phyloP scores from a whole-genome alignment of 305 asterid species.

The Fraxinus sp. region DNA sequence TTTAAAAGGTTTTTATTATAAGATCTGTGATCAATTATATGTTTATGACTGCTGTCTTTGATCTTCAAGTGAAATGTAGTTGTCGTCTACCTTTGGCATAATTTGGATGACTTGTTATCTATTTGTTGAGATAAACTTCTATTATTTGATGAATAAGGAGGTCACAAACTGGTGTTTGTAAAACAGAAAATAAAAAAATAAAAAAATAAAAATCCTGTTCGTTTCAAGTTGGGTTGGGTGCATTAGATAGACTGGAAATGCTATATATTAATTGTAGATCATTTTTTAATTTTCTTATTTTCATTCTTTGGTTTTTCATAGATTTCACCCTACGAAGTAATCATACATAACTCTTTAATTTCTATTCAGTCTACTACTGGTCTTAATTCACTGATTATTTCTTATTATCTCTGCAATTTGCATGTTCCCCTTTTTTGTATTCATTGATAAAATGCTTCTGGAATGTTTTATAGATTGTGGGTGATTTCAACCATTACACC shows the following conservation, averaged over 20 bases:
- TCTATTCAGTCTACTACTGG: background rate
- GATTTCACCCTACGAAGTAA: background rate
- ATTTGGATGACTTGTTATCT: background rate
- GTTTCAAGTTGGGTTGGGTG: background rate
- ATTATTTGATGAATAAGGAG: slow-evolving; percentile 9
- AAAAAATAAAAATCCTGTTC: background rate
- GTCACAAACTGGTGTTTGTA: background rate
- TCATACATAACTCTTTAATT: background rate
- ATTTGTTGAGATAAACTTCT: background rate
- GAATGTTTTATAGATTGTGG: slow-evolving; percentile 37
- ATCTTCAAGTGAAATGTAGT: background rate
- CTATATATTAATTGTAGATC: slow-evolving; percentile 9
- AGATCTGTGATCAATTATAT: background rate
- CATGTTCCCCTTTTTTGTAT: background rate
- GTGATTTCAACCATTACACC: slow-evolving; percentile 24
- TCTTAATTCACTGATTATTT: slow-evolving; percentile 1
- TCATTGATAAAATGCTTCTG: slow-evolving; percentile 7
- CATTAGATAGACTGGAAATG: background rate
- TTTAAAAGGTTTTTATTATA: background rate
- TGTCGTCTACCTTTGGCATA: background rate
- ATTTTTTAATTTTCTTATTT: background rate
- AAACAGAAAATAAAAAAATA: background rate
- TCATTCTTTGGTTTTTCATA: background rate
- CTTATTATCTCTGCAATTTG: slow-evolving; percentile 1
- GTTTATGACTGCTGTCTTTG: background rate